A percentile compares a stretch with the other conserved stretches of the same genome.
phyloP scores from a whole-genome alignment of 1,139 yeast species.

The Pichia sp. region DNA sequence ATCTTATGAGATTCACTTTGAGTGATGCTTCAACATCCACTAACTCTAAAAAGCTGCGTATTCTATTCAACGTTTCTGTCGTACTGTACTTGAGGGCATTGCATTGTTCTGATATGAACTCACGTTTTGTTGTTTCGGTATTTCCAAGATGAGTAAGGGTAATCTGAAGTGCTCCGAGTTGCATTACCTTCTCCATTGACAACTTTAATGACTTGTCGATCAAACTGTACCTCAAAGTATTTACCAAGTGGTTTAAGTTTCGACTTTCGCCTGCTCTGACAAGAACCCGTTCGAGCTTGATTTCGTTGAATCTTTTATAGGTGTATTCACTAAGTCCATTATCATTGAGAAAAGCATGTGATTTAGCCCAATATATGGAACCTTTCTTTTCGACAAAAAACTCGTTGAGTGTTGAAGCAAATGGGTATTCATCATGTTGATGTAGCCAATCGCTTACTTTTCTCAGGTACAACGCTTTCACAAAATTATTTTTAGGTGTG shows the following conservation, averaged over 20 bases:
- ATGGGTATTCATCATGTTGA: background rate
- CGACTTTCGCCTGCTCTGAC: background rate
- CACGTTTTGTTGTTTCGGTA: background rate
- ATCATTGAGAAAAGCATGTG: background rate
- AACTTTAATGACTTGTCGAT: background rate
- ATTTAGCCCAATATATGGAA: background rate
- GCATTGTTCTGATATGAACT: background rate
- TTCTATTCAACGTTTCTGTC: background rate
- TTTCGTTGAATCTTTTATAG: background rate
- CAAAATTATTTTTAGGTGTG: background rate
- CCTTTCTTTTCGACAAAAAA: background rate
- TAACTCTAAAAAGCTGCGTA: background rate
- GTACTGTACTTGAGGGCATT: background rate
- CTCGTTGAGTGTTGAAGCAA: background rate
- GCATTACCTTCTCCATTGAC: background rate
- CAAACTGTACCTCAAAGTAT: background rate
- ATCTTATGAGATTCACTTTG: constrained; percentile 19
- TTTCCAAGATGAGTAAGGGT: background rate
- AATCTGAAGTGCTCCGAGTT: background rate
- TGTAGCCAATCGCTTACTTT: background rate
- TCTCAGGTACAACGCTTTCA: background rate
- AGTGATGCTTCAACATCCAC: background rate
- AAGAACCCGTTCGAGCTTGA: background rate
- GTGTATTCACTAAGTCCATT: background rate
- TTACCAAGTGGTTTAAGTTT: background rate